Evolutionary conservation across 2,329 filamentous ascomycete species (phyloP).

Genomic region (Zasmidium cellare): DNA sequence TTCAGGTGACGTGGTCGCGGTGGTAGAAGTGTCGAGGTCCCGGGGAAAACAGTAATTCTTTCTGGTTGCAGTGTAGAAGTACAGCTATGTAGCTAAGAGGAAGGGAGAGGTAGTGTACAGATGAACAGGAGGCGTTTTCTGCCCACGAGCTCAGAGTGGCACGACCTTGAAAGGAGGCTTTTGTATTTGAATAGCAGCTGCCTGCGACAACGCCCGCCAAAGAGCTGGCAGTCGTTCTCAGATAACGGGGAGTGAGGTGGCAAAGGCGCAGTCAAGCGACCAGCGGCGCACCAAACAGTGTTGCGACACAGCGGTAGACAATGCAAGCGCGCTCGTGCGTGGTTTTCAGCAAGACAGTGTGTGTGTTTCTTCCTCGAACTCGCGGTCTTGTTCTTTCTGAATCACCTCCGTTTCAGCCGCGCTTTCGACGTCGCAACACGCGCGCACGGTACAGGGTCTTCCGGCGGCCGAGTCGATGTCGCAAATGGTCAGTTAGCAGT

Average conservation of each 20-base stretch:
- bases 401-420: neutral
- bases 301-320: constrained; percentile 1
- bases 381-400: neutral
- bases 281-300: constrained; percentile 16
- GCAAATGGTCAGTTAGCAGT: neutral
- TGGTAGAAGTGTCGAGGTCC: neutral
- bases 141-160: constrained; percentile 26
- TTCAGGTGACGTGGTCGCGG: neutral
- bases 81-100: constrained; percentile 12
- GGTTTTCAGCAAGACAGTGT: neutral
- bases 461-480: neutral
- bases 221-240: constrained; percentile 12
- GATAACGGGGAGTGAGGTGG: constrained; percentile 14
- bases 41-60: constrained; percentile 14
- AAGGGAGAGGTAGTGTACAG: constrained; percentile 27
- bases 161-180: constrained; percentile 27
- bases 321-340: neutral
- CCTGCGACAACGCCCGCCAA: constrained; percentile 26
- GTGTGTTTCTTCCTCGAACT: neutral
- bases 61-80: constrained; percentile 11
- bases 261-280: constrained; percentile 17
- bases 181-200: constrained; percentile 34
- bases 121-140: constrained; percentile 21
- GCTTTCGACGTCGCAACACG: neutral
- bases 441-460: neutral